Evolutionary conservation across 1,284 basidiomycete genomes (phyloP).

Genomic region (Papiliotrema flavescens): DNA sequence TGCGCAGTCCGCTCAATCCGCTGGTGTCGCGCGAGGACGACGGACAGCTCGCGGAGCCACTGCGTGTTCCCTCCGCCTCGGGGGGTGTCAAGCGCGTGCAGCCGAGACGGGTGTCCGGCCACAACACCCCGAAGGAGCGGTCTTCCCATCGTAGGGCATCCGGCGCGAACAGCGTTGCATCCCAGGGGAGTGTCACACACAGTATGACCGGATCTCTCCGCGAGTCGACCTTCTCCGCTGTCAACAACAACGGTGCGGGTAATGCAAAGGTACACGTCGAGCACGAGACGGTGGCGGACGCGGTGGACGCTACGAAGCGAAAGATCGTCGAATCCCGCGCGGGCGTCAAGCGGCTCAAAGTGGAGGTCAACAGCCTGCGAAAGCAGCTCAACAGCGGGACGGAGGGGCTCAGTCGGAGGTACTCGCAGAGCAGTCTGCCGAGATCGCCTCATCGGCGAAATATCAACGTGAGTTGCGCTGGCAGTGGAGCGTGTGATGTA

Average conservation of each 20-base stretch:
- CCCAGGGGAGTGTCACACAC: neutral
- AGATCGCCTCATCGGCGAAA: conserved; percentile 48
- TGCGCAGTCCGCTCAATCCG: conserved; percentile 20
- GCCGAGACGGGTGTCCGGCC: conserved; percentile 12
- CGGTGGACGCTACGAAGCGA: conserved; percentile 15
- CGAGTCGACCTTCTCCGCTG: neutral
- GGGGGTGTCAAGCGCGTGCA: conserved; percentile 1
- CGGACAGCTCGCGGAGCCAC: conserved; percentile 8
- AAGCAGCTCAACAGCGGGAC: conserved; percentile 23
- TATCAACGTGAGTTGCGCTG: conserved; percentile 45
- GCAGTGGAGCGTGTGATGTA: conserved; percentile 1
- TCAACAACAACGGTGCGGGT: neutral
- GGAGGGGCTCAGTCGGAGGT: conserved; percentile 4
- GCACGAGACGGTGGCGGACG: neutral
- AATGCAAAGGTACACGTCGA: too few species aligned
- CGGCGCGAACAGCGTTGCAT: too few species aligned
- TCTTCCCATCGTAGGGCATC: neutral
- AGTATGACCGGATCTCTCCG: neutral
- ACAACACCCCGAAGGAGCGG: neutral
- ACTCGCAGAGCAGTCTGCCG: conserved; percentile 31
- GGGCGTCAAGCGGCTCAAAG: conserved; percentile 22
- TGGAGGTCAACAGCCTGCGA: conserved; percentile 20
- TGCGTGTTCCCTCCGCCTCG: conserved; percentile 8
- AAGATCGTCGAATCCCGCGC: conserved; percentile 29
- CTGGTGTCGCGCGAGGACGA: neutral